Percentiles rank a stretch among this genome's conserved stretches.
These are phyloP conservation scores for Trichoderma erinaceum DNA, from an alignment of 495 filamentous ascomycete genomes.

Conservation along the genomic window DNA sequence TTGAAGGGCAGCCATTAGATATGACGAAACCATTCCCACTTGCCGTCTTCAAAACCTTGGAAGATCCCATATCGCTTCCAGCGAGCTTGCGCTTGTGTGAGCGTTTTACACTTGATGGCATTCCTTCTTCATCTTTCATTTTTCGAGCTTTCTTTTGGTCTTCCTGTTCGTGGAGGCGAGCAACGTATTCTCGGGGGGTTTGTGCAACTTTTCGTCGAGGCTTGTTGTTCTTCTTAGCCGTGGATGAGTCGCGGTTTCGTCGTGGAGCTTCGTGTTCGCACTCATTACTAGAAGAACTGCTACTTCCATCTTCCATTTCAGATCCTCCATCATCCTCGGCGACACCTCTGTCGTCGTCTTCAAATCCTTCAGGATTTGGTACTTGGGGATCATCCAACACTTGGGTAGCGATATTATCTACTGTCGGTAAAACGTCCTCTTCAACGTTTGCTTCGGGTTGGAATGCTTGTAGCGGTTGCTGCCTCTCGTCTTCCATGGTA, in stretches of 20 bases:
- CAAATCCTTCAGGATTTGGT: not conserved
- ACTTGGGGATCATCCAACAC: too few relatives aligned
- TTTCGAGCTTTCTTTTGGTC: not conserved
- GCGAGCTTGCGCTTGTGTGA: not conserved
- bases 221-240: not conserved
- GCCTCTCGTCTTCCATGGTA: too few relatives aligned
- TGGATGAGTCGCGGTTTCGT: not conserved
- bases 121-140: not conserved
- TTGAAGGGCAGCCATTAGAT: not conserved
- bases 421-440: too few relatives aligned
- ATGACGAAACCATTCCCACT: not conserved
- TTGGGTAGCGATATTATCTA: too few relatives aligned
- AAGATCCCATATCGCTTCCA: not conserved
- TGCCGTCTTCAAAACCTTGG: not conserved
- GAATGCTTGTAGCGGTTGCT: too few relatives aligned
- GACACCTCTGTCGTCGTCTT: not conserved
- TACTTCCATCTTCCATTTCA: not conserved
- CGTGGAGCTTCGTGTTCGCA: not conserved
- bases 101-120: not conserved
- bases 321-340: not conserved
- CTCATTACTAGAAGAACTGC: not conserved
- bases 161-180: constrained; percentile 1
- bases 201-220: not conserved
- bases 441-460: too few relatives aligned
- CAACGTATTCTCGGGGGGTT: not conserved